Base-by-base conservation (phyloP, 139 green algal genomes). In the Picochlorum sp. region DNA sequence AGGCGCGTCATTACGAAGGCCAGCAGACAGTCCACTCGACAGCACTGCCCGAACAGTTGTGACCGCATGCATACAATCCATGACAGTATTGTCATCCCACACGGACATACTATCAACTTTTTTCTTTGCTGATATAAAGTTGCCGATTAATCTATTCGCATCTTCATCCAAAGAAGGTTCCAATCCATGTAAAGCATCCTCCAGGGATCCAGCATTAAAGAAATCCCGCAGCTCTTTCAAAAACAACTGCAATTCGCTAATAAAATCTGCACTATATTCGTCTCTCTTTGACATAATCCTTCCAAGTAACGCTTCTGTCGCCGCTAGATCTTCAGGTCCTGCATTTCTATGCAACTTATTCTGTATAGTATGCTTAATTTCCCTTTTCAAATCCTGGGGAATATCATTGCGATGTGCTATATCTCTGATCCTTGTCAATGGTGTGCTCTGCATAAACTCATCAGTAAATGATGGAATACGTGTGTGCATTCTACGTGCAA, bases 281-380 rank as follows among this genome's bases (percentile, higher is more conserved):
- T 74, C 52, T 2, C 8, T 28, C 16, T 58, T 24, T 14, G 66
- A 66, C 9, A 77, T 85, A 24, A 97, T 71, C 30, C 83, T 81
- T 23, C 66, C 60, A 49, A 98, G 83, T 88, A 98, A 92, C 3
- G 66, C 70, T 77, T 98, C 91, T 1, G 89, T 92, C 6, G 93
- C 94, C 30, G 96, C 81, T 34, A 98, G 77, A 77, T 98, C 93
- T 72, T 98, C 92, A 1, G 93, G 92, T 0, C 87, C 92, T 20
- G 93, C 93, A 72, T 93, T 95, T 67, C 92, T 82, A 79, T 98
- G 93, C 60, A 98, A 83, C 88, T 98, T 98, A 85, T 98, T 98
- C 66, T 85, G 78, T 57, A 98, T 87, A 23, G 93, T 98, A 81
- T 98, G 93, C 84, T 98, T 98, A 79, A 98, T 97, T 85, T 98